Conservation (phyloP, 257 asterid genomes). For the Ligustrum vulgare region DNA sequence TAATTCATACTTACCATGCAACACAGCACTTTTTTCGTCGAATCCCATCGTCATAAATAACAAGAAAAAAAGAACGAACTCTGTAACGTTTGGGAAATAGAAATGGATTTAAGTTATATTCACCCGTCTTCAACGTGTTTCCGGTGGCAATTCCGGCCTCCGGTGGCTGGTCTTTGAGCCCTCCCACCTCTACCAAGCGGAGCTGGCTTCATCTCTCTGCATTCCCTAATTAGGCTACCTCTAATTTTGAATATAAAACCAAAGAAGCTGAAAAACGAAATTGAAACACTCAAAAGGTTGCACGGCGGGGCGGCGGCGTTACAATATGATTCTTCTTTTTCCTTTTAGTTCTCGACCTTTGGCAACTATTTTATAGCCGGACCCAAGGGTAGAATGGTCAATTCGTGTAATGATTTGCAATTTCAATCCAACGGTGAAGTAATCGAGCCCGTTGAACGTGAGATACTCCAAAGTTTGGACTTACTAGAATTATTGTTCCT, state of each 20-base stretch:
- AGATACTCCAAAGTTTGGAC: slow-evolving; percentile 28
- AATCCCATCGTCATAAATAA: slow-evolving; percentile 32
- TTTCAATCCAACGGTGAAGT: slow-evolving; percentile 31
- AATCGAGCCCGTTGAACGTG: neutral
- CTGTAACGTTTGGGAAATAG: neutral
- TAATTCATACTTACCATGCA: slow-evolving; percentile 55
- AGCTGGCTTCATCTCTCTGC: slow-evolving; percentile 75
- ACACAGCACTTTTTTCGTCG: slow-evolving; percentile 61
- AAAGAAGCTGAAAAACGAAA: neutral
- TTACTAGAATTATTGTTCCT: slow-evolving; percentile 35
- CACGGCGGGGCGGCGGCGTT: neutral
- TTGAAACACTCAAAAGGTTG: neutral
- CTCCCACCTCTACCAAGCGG: slow-evolving; percentile 55
- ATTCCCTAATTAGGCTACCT: slow-evolving; percentile 54
- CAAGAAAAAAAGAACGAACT: neutral
- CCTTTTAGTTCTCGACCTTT: accelerated
- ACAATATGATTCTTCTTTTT: neutral
- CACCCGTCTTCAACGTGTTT: slow-evolving; percentile 98
- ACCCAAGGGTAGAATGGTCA: slow-evolving; percentile 22
- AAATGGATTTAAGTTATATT: slow-evolving; percentile 11
- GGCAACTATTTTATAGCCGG: slow-evolving; percentile 23
- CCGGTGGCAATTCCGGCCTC: slow-evolving; percentile 90
- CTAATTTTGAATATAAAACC: neutral
- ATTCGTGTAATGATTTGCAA: neutral
- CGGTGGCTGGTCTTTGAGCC: slow-evolving; percentile 42